Evolutionary conservation across 2,329 filamentous ascomycete genomes (phyloP).

Genomic region (Phyllosticta paracitricarpa): DNA sequence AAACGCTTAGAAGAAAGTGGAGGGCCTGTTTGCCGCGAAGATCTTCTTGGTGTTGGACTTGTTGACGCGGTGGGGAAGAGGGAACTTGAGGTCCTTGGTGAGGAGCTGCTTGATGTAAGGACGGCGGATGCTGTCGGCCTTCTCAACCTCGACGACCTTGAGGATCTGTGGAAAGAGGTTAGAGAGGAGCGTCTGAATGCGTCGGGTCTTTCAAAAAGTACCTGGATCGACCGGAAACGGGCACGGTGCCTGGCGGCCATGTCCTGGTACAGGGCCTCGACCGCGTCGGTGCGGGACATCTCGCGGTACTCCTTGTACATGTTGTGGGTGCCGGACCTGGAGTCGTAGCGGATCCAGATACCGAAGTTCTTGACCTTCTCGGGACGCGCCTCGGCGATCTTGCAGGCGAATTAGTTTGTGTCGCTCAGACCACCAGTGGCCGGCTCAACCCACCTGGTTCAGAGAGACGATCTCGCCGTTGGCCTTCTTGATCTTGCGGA

Average conservation of each 20-base stretch:
- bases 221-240: conserved; percentile 96
- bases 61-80: conserved; percentile 90
- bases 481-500: conserved; percentile 99
- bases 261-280: conserved; percentile 97
- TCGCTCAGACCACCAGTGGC: not conserved
- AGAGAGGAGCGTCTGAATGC: not conserved
- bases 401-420: conserved; percentile 10
- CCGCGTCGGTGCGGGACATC: conserved; percentile 90
- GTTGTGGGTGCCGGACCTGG: conserved; percentile 99
- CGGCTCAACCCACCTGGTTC: conserved; percentile 66
- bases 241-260: conserved; percentile 98
- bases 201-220: conserved; percentile 41
- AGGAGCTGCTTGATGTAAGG: conserved; percentile 99
- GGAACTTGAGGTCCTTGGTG: conserved; percentile 92
- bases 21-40: conserved; percentile 86
- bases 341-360: conserved; percentile 99
- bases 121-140: conserved; percentile 82
- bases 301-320: conserved; percentile 99
- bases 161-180: conserved; percentile 58
- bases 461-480: conserved; percentile 98
- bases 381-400: conserved; percentile 99
- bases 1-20: conserved; percentile 84
- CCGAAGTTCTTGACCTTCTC: conserved; percentile 99
- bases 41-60: conserved; percentile 79
- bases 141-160: conserved; percentile 95